These are phyloP conservation scores for Saturnispora besseyi DNA, from an alignment of 805 yeast species.

Conservation along the genomic window DNA sequence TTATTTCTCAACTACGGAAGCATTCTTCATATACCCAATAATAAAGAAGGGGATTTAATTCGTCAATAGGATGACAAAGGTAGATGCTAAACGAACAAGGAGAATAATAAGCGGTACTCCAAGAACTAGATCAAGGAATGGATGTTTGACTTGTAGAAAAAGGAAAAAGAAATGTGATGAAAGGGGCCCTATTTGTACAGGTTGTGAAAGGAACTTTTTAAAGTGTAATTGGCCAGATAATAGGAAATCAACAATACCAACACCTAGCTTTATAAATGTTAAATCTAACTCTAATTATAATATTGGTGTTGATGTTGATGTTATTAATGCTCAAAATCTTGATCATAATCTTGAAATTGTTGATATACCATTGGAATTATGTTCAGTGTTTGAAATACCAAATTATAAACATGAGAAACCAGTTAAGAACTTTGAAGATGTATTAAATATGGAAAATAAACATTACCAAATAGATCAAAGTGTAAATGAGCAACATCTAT, in stretches of 20 bases:
- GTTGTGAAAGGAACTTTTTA: conserved; percentile 28
- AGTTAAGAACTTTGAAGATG: not conserved
- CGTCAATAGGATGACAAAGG: not conserved
- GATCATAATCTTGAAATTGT: conserved; percentile 41
- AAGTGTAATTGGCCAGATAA: conserved; percentile 29
- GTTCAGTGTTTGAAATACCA: conserved; percentile 21
- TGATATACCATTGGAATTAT: conserved; percentile 21
- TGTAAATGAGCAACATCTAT: not conserved
- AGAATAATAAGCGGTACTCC: conserved; percentile 8
- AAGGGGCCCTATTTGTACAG: conserved; percentile 26
- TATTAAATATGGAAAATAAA: not conserved
- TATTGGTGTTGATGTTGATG: conserved; percentile 6
- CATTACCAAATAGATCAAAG: not conserved
- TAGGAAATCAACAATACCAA: conserved; percentile 18
- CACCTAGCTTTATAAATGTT: conserved; percentile 8
- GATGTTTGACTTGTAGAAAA: conserved; percentile 31
- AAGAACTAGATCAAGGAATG: conserved; percentile 25
- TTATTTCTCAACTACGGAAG: too few relatives aligned
- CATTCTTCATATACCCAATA: not conserved
- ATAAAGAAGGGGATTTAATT: not conserved
- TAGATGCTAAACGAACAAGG: not conserved
- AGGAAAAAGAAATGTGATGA: conserved; percentile 33
- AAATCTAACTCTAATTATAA: conserved; percentile 1
- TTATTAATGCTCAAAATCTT: not conserved
- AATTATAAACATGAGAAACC: conserved; percentile 16